Evolutionary conservation across 1,139 yeast species (phyloP), one percentile per base, ranked within the genome.

Genomic region (Taiozyma sp.): DNA sequence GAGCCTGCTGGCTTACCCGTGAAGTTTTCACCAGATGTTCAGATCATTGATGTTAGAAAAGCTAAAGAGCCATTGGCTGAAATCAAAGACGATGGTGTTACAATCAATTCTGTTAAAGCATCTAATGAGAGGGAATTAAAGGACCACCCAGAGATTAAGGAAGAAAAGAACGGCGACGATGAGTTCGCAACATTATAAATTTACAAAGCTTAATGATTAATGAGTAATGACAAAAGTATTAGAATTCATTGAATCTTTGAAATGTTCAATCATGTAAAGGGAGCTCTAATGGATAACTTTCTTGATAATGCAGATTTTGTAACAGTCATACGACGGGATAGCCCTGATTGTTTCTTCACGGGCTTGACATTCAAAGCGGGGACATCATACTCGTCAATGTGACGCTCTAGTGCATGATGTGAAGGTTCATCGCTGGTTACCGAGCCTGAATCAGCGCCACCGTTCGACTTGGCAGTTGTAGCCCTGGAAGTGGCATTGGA

Each of bases 1-100:
- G 75, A 74, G 1, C 78, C 84, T 0, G 80, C 78, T 1, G 69
- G 74, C 1, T 69, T 69, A 1, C 74, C 76, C 41, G 87, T 84
- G 13, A 81, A 75, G 57, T 76, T 84, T 57, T 70, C 90, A 0
- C 73, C 72, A 4, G 83, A 82, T 58, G 78, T 85, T 14, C 81
- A 83, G 60, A 76, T 85, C 10, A 67, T 83, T 5, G 83, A 80
- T 44, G 75, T 72, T 2, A 67, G 68, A 52, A 64, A 65, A 47
- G 67, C 61, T 3, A 53, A 53, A n/a, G 36, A 40, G 8, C 62
- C 62, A 8, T 30, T 55, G 55, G 56, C 48, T 51, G 59, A 48
- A 47, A 55, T 53, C 41, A 66, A 62, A 43, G 59, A 56, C 12
- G 48, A 51, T 24, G 60, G 48, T 8, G 54, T 46, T 50, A 38